Base-by-base conservation (phyloP, 1,139 yeast genomes). In the Kodamaea plutei region DNA sequence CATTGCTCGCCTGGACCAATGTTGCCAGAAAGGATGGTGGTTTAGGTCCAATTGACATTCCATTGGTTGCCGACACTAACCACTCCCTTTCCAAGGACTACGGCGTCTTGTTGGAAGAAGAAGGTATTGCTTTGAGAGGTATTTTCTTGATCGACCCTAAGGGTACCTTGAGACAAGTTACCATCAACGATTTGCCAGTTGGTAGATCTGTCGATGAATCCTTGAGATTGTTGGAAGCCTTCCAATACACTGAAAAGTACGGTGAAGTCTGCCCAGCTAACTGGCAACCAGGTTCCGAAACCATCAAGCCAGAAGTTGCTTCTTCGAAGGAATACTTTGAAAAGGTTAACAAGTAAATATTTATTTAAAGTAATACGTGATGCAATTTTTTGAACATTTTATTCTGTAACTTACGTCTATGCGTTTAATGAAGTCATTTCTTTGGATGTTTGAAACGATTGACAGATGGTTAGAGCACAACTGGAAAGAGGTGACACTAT, bases 241-340 rank as follows among this genome's bases (percentile, higher is more conserved):
- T 91, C 95, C 94, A 89, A 75, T 88, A 91, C 87, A 83, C 95
- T 56, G 96, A 89, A 68, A 83, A 85, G 76, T 72, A 89, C 78
- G 96, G 97, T 70, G 95, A 91, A 70, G 97, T 91, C 50, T 85
- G 95, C 72, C 96, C 96, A 54, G 96, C 97, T 64, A 89, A 88
- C 93, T 91, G 98, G 97, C 84, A 85, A 53, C 89, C 93, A 69
- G 97, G 97, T 72, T 64, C 87, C 42, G 95, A 84, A 57, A 84
- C 96, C 69, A 89, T 89, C 73, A 82, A 84, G 69, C 91, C 95
- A 56, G 83, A 75, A 52, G 91, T 87, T 51, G 73, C 65, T 35
- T 78, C 73, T 52, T 84, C 96, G 51, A 83, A 84, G 74, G 84
- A 78, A 58, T 84, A 83, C 84, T 84, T 84, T 61, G 57, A 59